Conservation (phyloP, 2,329 filamentous ascomycete species). For the Pestalotiopsis sp. region DNA sequence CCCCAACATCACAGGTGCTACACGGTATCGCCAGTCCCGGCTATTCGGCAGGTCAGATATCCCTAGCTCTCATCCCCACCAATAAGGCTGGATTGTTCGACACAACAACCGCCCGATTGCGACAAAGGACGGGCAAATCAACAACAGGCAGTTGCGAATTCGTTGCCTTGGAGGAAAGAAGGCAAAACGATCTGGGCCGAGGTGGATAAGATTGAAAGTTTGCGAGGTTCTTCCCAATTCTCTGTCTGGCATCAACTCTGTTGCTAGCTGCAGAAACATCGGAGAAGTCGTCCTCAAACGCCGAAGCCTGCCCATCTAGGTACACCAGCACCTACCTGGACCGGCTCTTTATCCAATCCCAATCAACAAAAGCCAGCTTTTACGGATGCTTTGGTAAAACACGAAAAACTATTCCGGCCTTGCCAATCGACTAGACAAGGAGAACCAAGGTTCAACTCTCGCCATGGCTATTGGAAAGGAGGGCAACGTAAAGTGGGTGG, state of each 20-base stretch:
- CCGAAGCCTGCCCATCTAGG: not conserved
- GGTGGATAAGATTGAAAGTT: not conserved
- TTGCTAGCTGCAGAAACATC: not conserved
- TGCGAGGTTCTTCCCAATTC: not conserved
- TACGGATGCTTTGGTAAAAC: not conserved
- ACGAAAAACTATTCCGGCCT: not conserved
- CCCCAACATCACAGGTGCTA: not conserved
- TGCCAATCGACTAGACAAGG: not conserved
- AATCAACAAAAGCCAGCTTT: not conserved
- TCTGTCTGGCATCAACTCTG: not conserved
- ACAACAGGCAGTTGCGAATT: not conserved
- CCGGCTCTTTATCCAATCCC: not conserved
- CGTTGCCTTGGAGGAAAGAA: not conserved
- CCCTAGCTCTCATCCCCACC: not conserved
- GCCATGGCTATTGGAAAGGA: slow-evolving; percentile 46
- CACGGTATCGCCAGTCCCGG: not conserved
- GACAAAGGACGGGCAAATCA: not conserved
- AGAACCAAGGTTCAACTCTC: not conserved
- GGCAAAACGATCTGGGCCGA: not conserved
- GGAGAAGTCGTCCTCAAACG: not conserved
- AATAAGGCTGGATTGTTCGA: not conserved
- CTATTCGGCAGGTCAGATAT: not conserved
- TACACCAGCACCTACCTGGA: not conserved
- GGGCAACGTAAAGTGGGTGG: slow-evolving; percentile 62
- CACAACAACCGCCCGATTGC: not conserved